Evolutionary conservation across 2,329 filamentous ascomycete genomes (phyloP), one percentile per base, ranked within the genome.

Genomic region (Thielaviopsis populi): DNA sequence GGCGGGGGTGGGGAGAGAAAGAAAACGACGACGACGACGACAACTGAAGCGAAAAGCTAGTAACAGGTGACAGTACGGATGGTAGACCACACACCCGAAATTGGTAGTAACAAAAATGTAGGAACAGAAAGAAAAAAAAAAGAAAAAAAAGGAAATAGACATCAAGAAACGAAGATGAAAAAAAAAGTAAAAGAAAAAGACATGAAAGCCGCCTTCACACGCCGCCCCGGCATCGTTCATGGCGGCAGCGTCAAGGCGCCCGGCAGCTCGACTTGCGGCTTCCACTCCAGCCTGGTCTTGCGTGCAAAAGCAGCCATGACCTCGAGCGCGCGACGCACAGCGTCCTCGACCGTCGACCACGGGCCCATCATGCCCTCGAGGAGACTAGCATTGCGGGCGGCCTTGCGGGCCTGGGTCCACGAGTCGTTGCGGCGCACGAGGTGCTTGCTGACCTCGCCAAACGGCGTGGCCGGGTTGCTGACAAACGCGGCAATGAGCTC

Each of bases 271-370:
- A 76, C 69, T 68, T 75, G 72, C 1, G 76, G 73, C n/a, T 69
- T 69, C 79, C 79, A 81, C 19, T 74, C 70, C n/a, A 80, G 74
- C 4, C 70, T 70, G 65, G 80, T 77, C 2, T 75, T 73, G 8
- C 73, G 72, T 54, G 75, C 76, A 76, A 78, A 80, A 27, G 72
- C 70, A 2, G 71, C 72, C 67, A 81, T 70, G 3, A 79, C 69
- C 6, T 70, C 71, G 63, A 80, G 68, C 13, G 73, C 72, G 4
- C 71, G 69, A 7, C 71, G 69, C 13, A 75, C 75, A 6, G 75
- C 72, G 15, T 79, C 78, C 64, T 80, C 76, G 10, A 79, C 70
- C 2, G 72, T 72, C 8, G 74, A 74, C 77, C 78, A 79, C 0
- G 75, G 74, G 0, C 74, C 74, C n/a, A 75, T 68, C 54, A 61